Evolutionary conservation across 331 rosid genomes (phyloP).

Genomic region (Dryas integrifolia): DNA sequence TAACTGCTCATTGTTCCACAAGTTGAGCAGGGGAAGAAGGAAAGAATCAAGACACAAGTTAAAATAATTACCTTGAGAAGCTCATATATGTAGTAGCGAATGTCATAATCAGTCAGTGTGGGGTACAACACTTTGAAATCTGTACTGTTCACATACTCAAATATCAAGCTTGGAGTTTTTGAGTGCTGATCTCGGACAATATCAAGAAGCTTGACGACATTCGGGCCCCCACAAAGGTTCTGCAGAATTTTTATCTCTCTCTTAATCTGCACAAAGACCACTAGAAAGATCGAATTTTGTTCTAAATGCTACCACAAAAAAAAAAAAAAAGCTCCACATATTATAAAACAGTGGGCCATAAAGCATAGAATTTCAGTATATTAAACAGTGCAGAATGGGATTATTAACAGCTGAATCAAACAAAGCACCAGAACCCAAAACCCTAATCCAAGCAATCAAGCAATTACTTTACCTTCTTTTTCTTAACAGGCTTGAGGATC

Average conservation of each 20-base stretch:
- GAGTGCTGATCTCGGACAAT: constrained; percentile 93
- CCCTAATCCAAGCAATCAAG: neutral
- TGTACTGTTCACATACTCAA: constrained; percentile 91
- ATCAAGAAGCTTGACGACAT: constrained; percentile 82
- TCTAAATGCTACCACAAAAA: neutral
- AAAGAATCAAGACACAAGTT: constrained; percentile 3
- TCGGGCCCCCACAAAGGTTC: constrained; percentile 90
- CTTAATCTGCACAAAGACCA: constrained; percentile 59
- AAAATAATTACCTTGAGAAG: constrained; percentile 70
- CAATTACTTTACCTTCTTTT: constrained; percentile 59
- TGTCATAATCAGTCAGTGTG: constrained; percentile 92
- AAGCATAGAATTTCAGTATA: neutral
- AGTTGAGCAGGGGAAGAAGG: constrained; percentile 16
- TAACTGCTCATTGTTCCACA: neutral
- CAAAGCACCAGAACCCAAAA: neutral
- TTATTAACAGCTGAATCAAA: neutral
- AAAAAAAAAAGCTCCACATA: neutral
- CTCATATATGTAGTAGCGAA: constrained; percentile 92
- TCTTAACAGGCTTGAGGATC: constrained; percentile 94
- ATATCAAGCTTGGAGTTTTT: constrained; percentile 87
- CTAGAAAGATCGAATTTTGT: constrained; percentile 15
- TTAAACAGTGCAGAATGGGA: neutral
- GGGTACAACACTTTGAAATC: constrained; percentile 91
- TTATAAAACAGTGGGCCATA: neutral
- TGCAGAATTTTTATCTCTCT: constrained; percentile 94